Percentiles rank a stretch among this genome's conserved stretches.
phyloP scores from a whole-genome alignment of 306 rosid species.

The Gastrolobium villosum region DNA sequence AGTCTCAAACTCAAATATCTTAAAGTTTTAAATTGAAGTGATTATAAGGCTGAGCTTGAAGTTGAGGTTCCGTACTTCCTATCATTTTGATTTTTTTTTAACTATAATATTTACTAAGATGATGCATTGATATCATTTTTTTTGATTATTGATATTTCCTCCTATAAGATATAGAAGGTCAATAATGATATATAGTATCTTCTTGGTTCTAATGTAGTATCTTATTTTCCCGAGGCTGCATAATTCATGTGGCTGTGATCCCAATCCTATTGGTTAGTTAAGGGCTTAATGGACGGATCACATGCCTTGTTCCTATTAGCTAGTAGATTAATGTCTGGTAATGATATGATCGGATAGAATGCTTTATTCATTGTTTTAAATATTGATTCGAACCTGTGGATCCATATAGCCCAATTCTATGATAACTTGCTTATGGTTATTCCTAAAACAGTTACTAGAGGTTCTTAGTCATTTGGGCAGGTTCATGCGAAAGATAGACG shows the following conservation, averaged over 20 bases:
- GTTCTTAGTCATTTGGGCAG: too few relatives aligned
- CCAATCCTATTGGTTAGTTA: neutral
- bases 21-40: too few relatives aligned
- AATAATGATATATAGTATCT: neutral
- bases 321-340: too few relatives aligned
- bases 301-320: too few relatives aligned
- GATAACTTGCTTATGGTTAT: neutral
- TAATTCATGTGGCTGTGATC: neutral
- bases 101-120: neutral
- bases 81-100: too few relatives aligned
- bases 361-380: too few relatives aligned
- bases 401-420: neutral
- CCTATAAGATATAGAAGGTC: neutral
- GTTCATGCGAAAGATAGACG: too few relatives aligned
- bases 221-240: neutral
- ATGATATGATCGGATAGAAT: too few relatives aligned
- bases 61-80: slow-evolving; percentile 62
- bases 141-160: neutral
- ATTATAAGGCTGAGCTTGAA: slow-evolving; percentile 49
- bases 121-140: neutral
- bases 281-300: too few relatives aligned
- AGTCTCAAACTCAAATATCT: too few relatives aligned
- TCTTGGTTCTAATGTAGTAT: neutral
- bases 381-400: too few relatives aligned
- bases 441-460: neutral